phyloP scores from a whole-genome alignment of 169 alveolate species.

The Besnoitia besnoiti region DNA sequence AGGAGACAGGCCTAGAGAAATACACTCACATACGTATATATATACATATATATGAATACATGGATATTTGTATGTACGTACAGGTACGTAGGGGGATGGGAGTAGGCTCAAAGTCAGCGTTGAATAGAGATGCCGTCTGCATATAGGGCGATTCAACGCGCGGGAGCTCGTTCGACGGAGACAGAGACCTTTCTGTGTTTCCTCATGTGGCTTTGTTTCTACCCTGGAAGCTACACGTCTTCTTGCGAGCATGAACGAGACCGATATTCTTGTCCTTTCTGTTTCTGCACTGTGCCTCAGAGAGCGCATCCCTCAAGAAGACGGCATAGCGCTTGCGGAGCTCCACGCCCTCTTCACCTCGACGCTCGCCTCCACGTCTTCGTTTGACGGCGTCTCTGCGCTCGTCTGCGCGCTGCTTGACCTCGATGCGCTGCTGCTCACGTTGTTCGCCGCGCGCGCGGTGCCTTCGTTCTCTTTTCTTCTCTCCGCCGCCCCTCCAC shows the following conservation, averaged over 20 bases:
- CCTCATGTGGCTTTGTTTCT: too few species aligned
- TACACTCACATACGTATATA: too few species aligned
- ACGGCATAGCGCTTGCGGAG: not conserved
- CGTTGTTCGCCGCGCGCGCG: not conserved
- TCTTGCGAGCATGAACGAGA: too few species aligned
- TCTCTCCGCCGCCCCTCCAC: not conserved
- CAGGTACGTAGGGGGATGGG: too few species aligned
- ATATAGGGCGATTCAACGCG: too few species aligned
- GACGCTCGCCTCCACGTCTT: not conserved
- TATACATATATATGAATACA: not conserved
- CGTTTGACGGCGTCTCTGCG: conserved; percentile 1
- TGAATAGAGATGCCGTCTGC: too few species aligned
- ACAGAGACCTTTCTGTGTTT: too few species aligned
- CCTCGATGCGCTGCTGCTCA: not conserved
- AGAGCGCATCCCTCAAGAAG: not conserved
- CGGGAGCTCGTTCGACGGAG: too few species aligned
- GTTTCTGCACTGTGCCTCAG: not conserved
- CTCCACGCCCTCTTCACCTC: not conserved
- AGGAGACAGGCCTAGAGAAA: too few species aligned
- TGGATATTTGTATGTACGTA: not conserved
- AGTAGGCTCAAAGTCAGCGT: too few species aligned
- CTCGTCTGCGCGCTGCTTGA: not conserved
- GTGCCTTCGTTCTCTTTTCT: conserved; percentile 2
- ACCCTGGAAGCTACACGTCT: too few species aligned
- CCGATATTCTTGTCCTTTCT: not conserved